Evolutionary conservation across 2,329 filamentous ascomycete species (phyloP).

Genomic region (Macroventuria anomochaeta): DNA sequence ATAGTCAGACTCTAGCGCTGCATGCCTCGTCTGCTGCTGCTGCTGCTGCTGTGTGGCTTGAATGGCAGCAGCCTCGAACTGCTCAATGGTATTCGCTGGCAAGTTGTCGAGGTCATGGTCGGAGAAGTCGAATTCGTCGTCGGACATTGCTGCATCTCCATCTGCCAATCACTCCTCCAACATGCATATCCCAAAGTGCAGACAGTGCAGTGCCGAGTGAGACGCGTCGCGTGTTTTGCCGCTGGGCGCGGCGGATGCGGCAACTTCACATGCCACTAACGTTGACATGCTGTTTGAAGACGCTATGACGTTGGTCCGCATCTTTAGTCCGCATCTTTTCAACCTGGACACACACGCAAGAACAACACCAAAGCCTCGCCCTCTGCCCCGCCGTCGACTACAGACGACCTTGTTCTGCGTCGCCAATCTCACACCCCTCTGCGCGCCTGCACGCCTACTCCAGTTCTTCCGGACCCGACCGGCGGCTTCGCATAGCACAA

Average conservation of each 20-base stretch:
- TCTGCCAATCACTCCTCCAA: constrained; percentile 3
- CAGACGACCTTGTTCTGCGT: background rate
- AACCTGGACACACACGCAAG: constrained; percentile 1
- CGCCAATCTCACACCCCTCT: background rate
- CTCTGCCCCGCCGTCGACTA: constrained; percentile 2
- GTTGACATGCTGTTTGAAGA: no score
- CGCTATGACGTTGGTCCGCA: constrained; percentile 20
- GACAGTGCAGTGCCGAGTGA: background rate
- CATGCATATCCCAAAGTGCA: constrained; percentile 24
- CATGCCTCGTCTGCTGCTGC: background rate
- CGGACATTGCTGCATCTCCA: constrained; percentile 29
- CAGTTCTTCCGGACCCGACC: background rate
- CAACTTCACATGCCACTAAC: constrained; percentile 6
- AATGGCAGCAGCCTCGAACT: constrained; percentile 54
- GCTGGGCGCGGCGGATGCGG: constrained; percentile 1
- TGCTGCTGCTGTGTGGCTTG: constrained; percentile 49
- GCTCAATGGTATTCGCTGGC: constrained; percentile 53
- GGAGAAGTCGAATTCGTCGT: constrained; percentile 54
- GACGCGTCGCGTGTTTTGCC: constrained; percentile 3
- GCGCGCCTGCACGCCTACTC: background rate
- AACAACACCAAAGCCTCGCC: constrained; percentile 2
- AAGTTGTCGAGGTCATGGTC: constrained; percentile 56
- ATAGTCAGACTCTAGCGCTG: constrained; percentile 46
- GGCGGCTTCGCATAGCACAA: background rate
- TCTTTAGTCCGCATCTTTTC: constrained; percentile 13